Evolutionary conservation across 2,329 filamentous ascomycete genomes (phyloP), one percentile per base, ranked within the genome.

Genomic region (Colletotrichum echinochloae): DNA sequence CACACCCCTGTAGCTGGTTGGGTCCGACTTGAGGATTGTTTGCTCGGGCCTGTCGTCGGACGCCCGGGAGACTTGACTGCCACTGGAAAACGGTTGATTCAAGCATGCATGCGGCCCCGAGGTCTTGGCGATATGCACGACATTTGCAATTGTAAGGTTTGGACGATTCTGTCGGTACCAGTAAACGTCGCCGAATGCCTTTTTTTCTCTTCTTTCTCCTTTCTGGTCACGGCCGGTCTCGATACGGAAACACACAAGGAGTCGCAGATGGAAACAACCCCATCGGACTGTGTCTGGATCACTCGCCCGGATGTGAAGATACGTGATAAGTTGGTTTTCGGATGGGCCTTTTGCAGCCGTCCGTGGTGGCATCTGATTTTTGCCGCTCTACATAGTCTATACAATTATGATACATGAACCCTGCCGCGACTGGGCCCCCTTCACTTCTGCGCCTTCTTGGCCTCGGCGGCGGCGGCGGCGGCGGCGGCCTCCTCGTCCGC

Each of bases 401-500:
- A 41, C 35, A 37, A 60, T 2, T 63, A 71, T 28, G 54, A 28
- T 64, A 67, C 66, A 71, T 20, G 49, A 18, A n/a, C n/a, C 28
- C 6, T 7, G n/a, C 18, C 11, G 18, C 26, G 26, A n/a, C n/a
- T 52, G 23, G 5, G 39, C 39, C 39, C 4, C 39, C n/a, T 14
- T 61, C 54, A 65, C 59, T 70, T 74, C 44, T 72, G 62, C 41
- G 33, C 54, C 59, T 75, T 72, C 46, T 66, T 68, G 55, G 67
- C 64, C 14, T 60, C 68, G 30, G 60, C 60, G 14, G 30, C 64
- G 2, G 74, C n/a, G n/a, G n/a, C 68, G 30, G 60, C 60, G 14
- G 30, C 77, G 54, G 80, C 77, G 56, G 80, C 78, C 60, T 85
- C 86, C 78, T 91, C 85, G 72, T 91, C 90, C 12, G 91, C 89